Evolutionary conservation across 2,329 filamentous ascomycete species (phyloP), one percentile per base, ranked within the genome.

Genomic region (Escovopsis sp.): DNA sequence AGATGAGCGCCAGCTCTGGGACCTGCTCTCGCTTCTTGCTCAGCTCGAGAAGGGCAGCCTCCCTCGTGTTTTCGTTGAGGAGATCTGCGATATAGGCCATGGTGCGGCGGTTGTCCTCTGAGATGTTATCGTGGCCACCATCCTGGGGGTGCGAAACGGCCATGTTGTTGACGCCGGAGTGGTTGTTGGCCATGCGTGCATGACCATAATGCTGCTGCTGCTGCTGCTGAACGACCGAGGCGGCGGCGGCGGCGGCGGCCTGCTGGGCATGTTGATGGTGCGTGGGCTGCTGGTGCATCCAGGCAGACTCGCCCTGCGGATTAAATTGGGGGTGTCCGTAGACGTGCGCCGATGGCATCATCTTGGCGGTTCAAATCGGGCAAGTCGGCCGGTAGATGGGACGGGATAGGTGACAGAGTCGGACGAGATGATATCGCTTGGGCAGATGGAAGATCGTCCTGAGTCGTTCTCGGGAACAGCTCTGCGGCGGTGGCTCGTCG

Each of bases 1-100:
- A 67, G 41, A 98, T 94, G 49, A 98, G 66, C 32, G 90, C 90
- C 40, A 98, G 67, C 63, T 98, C 90, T 1, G 90, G 88, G 13
- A 98, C 90, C 60, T 96, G 90, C 61, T 98, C 90, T 38, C 90
- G 70, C 71, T 98, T 98, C 68, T 98, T 98, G 63, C 88, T 96
- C 35, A 98, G 70, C 59, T 98, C 90, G 51, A 98, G 70, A 36
- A 98, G 68, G 34, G 90, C 90, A 4, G 84, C 79, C 63, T 96
- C 90, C 43, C 90, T 74, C 19, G 86, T 87, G 48, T 71, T 76
- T 44, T 87, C 82, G 55, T 86, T 88, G 53, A 96, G 70, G 39
- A 94, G 69, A 55, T 94, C 87, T 36, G 87, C 84, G 43, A 94
- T 90, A 68, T 85, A 94, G 43, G 77, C 77, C 58, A 94, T 75